phyloP scores from a whole-genome alignment of 306 rosid species.

The Nissolia schottii region DNA sequence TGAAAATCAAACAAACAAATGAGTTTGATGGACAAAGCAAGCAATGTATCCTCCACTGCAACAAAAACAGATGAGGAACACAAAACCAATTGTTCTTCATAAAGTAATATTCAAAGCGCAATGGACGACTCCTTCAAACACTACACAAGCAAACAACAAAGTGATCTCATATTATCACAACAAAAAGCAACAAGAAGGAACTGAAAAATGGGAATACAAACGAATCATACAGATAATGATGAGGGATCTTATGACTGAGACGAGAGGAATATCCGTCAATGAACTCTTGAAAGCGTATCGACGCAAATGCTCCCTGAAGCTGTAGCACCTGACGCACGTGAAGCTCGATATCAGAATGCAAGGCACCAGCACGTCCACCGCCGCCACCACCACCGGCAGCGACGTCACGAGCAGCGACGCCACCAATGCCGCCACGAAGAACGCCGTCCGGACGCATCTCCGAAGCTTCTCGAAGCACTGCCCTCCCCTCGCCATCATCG shows the following conservation, averaged over 20 bases:
- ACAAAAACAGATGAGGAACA: neutral
- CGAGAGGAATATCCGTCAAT: conserved; percentile 87
- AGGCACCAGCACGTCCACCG: conserved; percentile 71
- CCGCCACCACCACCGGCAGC: conserved; percentile 80
- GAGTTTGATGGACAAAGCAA: neutral
- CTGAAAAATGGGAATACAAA: neutral
- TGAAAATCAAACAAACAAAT: neutral
- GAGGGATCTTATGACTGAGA: conserved; percentile 81
- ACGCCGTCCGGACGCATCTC: conserved; percentile 70
- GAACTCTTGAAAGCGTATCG: conserved; percentile 90
- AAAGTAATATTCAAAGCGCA: neutral
- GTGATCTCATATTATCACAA: neutral
- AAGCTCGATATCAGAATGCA: conserved; percentile 82
- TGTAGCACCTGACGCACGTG: conserved; percentile 73
- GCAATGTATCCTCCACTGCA: neutral
- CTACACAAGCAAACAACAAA: neutral
- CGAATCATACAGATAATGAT: conserved; percentile 64
- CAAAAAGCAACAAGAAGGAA: neutral
- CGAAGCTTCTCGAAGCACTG: conserved; percentile 65
- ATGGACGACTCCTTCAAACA: neutral
- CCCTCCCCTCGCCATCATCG: conserved; percentile 78
- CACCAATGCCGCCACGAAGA: conserved; percentile 89
- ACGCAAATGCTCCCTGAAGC: conserved; percentile 66
- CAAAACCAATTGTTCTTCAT: neutral
- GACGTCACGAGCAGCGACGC: conserved; percentile 81